Evolutionary conservation across 805 yeast genomes (phyloP).

Genomic region (Torulaspora microellipsoides): DNA sequence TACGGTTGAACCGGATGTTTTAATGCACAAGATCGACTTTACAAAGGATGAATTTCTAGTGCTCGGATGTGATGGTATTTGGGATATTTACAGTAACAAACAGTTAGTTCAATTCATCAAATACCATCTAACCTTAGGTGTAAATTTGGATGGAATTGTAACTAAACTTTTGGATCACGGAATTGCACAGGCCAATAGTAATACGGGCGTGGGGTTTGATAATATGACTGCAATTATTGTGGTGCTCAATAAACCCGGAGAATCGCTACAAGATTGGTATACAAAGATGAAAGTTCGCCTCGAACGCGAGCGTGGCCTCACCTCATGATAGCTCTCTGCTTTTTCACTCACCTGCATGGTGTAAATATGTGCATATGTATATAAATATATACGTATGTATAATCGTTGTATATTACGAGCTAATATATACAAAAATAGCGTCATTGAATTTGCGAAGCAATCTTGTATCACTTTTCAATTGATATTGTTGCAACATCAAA

Average conservation of each 20-base stretch:
- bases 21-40: conserved; percentile 45
- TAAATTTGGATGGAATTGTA: conserved; percentile 53
- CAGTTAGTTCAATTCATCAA: conserved; percentile 52
- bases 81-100: conserved; percentile 65
- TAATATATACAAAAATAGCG: too few relatives aligned
- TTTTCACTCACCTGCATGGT: too few relatives aligned
- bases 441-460: too few relatives aligned
- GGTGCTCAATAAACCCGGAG: conserved; percentile 48
- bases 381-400: background rate
- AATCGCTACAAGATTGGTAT: conserved; percentile 55
- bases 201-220: conserved; percentile 77
- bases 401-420: too few relatives aligned
- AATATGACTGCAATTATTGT: conserved; percentile 74
- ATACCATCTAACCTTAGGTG: conserved; percentile 52
- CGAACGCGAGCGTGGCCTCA: conserved; percentile 32
- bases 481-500: too few relatives aligned
- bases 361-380: conserved; percentile 2
- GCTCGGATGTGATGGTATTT: conserved; percentile 78
- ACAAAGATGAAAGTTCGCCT: conserved; percentile 43
- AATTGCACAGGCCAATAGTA: conserved; percentile 63
- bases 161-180: conserved; percentile 61
- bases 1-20: conserved; percentile 72
- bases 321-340: background rate
- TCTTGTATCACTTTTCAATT: too few relatives aligned
- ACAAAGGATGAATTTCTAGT: conserved; percentile 61